Evolutionary conservation across 2,329 filamentous ascomycete genomes (phyloP).

Genomic region (Grosmannia huntii): DNA sequence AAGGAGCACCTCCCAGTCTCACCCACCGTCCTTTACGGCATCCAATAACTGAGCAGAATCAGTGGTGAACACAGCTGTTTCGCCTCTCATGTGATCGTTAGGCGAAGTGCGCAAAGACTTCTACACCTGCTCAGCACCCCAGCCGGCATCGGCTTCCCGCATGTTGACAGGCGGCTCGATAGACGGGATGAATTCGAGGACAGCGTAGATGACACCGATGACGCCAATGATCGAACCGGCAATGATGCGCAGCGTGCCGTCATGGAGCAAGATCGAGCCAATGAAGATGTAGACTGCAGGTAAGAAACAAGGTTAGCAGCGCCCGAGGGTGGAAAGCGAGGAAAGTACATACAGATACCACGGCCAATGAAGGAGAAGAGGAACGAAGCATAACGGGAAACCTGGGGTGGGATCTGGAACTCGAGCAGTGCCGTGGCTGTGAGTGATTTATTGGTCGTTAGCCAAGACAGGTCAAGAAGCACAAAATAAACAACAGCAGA

Average conservation of each 20-base stretch:
- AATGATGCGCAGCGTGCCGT: constrained; percentile 53
- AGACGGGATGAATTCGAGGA: constrained; percentile 63
- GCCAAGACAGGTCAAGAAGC: constrained; percentile 10
- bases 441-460: background rate
- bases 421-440: constrained; percentile 63
- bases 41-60: background rate
- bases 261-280: constrained; percentile 69
- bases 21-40: background rate
- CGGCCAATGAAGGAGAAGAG: constrained; percentile 96
- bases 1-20: background rate
- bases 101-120: background rate
- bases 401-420: constrained; percentile 88
- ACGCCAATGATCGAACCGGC: constrained; percentile 67
- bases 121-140: constrained; percentile 67
- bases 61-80: background rate
- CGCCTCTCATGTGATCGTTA: background rate
- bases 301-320: background rate
- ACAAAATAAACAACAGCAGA: background rate
- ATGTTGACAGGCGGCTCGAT: constrained; percentile 74
- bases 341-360: constrained; percentile 62
- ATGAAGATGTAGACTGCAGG: constrained; percentile 85
- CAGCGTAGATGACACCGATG: constrained; percentile 65
- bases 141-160: constrained; percentile 63
- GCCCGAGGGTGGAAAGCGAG: background rate
- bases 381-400: constrained; percentile 90